Base-by-base conservation (phyloP, 129 eudicot genomes). In the Escallonia rubra region DNA sequence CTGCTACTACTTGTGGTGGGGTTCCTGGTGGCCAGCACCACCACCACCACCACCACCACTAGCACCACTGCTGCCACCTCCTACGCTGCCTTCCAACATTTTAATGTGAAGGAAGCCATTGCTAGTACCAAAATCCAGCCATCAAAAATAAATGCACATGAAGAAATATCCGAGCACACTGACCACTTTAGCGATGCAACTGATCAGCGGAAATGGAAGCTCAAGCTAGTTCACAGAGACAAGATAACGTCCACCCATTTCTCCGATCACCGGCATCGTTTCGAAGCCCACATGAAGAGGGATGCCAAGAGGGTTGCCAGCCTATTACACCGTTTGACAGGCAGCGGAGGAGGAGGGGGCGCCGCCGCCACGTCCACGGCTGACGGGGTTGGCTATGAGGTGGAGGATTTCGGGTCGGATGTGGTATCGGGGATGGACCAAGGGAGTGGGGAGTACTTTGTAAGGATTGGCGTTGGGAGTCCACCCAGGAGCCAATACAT, bases 391-490 rank as follows among this genome's bases (percentile, higher is more conserved):
- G 61, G 61, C 48, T 86, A 81, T 10, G 67, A 78, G 71, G 86
- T 78, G 76, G 88, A 81, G 71, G 95, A 82, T 41, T 88, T 91
- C 57, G 97, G 97, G 74, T 67, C 94, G 66, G 97, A 88, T 15
- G 94, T 91, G 80, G 77, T 91, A 46, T 91, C 97, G 47, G 97
- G 97, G 12, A 91, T 88, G 96, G 87, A 86, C 46, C 85, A 88
- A 55, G 97, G 97, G 40, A 88, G 94, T 70, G 97, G 97, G 0
- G 97, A 91, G 69, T 91, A 91, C 57, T 88, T 91, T 75, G 95
- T 91, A 9, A 57, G 97, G 61, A 83, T 91, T 41, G 96, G 97
- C 10, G 91, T 91, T 1, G 96, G 97, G 3, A 88, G 85, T 78
- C 97, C 97, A 13, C 70, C 96, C 0, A 80, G 74, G 57, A 81